Conservation (phyloP, 2,329 filamentous ascomycete species). For the Geoglossum cookeanum region DNA sequence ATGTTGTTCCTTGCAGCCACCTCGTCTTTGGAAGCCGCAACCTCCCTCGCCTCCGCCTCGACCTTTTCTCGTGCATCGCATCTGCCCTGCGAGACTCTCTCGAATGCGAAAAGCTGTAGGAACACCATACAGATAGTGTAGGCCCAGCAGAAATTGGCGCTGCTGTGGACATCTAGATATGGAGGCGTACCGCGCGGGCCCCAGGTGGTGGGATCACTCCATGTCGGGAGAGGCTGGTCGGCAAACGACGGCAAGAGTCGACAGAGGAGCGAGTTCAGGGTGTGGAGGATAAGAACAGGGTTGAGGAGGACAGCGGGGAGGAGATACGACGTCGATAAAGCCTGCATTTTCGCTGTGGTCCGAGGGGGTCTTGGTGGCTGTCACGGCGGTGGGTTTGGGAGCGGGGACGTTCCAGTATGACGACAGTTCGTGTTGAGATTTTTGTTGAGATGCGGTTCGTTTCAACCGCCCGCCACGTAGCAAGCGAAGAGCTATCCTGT, state of each 20-base stretch:
- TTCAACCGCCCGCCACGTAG: no score
- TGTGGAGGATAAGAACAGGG: slow-evolving; percentile 21
- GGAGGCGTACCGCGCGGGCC: slow-evolving; percentile 13
- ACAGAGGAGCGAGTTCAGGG: slow-evolving; percentile 21
- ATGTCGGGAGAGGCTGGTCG: slow-evolving; percentile 11
- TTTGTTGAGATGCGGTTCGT: neutral
- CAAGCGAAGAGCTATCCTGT: no score
- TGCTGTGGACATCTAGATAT: slow-evolving; percentile 20
- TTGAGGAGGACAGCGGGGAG: slow-evolving; percentile 22
- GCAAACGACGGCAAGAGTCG: slow-evolving; percentile 16
- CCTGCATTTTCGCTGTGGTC: neutral
- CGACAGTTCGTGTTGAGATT: neutral
- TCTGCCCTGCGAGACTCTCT: slow-evolving; percentile 11
- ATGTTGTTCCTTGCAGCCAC: neutral
- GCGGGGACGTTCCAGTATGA: neutral
- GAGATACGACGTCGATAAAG: slow-evolving; percentile 11
- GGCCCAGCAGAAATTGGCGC: slow-evolving; percentile 20
- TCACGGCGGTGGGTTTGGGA: no score
- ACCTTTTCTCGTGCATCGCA: neutral
- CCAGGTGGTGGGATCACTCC: slow-evolving; percentile 15
- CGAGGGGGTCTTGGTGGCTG: no score
- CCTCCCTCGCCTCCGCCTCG: neutral
- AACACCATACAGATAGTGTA: slow-evolving; percentile 22
- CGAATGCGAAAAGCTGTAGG: slow-evolving; percentile 19
- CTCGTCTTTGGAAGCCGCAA: neutral